Evolutionary conservation across 352 stramenopile species (phyloP).

Genomic region (Phytophthora kernoviae): DNA sequence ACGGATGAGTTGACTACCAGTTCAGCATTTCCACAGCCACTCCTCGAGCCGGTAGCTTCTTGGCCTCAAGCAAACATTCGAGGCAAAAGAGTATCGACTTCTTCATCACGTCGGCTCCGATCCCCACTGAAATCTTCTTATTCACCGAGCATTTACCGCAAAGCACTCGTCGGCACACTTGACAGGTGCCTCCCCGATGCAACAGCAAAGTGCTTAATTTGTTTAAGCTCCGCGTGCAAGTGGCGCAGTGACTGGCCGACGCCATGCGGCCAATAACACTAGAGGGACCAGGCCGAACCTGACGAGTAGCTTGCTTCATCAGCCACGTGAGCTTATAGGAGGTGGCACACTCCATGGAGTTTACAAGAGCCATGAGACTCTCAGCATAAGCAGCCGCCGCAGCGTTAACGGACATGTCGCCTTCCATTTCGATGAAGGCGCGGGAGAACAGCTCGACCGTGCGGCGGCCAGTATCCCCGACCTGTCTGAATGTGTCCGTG

Average conservation of each 20-base stretch:
- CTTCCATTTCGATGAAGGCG: conserved; percentile 38
- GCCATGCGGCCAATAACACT: conserved; percentile 23
- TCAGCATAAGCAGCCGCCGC: conserved; percentile 26
- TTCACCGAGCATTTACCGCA: conserved; percentile 44
- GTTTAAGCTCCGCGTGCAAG: conserved; percentile 37
- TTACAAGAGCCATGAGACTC: conserved; percentile 33
- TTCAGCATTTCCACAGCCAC: conserved; percentile 31
- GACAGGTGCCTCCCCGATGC: conserved; percentile 33
- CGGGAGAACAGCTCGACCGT: conserved; percentile 44
- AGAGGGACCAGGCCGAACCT: conserved; percentile 12
- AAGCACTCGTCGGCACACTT: conserved; percentile 42
- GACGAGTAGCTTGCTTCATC: conserved; percentile 35
- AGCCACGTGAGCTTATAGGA: conserved; percentile 46
- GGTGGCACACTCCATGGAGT: conserved; percentile 46
- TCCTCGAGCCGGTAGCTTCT: conserved; percentile 33
- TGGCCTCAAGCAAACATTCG: conserved; percentile 48
- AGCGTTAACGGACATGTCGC: conserved; percentile 31
- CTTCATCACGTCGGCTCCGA: conserved; percentile 31
- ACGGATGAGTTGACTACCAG: conserved; percentile 16
- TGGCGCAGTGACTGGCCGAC: conserved; percentile 31
- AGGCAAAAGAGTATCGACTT: conserved; percentile 47
- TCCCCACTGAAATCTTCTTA: conserved; percentile 43
- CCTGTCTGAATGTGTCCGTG: conserved; percentile 20
- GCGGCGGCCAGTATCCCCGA: conserved; percentile 9
- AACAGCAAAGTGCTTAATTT: conserved; percentile 38